phyloP scores from a whole-genome alignment of 192 early-diverging fungal species.

The Jimgerdemannia lactiflua region DNA sequence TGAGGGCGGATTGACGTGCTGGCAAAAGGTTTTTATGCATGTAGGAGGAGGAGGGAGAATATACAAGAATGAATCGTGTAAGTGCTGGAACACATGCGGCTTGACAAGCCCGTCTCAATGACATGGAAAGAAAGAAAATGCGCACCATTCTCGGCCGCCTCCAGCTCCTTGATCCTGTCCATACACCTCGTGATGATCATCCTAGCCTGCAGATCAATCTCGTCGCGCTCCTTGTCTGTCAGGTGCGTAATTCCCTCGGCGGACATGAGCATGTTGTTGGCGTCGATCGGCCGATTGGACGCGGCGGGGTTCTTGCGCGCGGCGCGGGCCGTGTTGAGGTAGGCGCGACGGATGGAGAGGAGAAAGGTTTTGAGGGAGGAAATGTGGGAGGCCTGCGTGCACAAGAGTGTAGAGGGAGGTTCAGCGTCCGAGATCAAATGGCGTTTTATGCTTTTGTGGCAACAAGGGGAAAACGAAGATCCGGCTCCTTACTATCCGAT shows the following conservation, averaged over 20 bases:
- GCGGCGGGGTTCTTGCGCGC: neutral
- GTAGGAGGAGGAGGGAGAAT: neutral
- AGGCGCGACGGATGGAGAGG: conserved; percentile 46
- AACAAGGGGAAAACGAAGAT: too few relatives aligned
- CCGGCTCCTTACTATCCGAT: conserved; percentile 38
- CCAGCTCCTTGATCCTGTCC: conserved; percentile 54
- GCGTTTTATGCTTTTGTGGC: too few relatives aligned
- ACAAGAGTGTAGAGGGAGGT: conserved; percentile 17
- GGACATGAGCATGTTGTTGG: neutral
- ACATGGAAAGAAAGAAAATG: neutral
- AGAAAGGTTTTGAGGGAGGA: conserved; percentile 45
- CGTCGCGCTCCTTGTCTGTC: conserved; percentile 62
- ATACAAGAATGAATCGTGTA: too few relatives aligned
- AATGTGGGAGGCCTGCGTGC: conserved; percentile 36
- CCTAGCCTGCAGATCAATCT: conserved; percentile 65
- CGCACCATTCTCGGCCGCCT: conserved; percentile 41
- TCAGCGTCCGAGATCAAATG: conserved; percentile 14
- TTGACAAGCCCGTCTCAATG: neutral
- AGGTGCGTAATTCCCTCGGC: conserved; percentile 23
- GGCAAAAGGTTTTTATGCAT: neutral
- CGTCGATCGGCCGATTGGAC: conserved; percentile 12
- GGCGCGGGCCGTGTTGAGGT: conserved; percentile 29
- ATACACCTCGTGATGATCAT: conserved; percentile 53
- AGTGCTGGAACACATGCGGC: too few relatives aligned
- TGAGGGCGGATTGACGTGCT: neutral